phyloP scores from a whole-genome alignment of 108 stramenopile species.

The Skeletonema menzelii region DNA sequence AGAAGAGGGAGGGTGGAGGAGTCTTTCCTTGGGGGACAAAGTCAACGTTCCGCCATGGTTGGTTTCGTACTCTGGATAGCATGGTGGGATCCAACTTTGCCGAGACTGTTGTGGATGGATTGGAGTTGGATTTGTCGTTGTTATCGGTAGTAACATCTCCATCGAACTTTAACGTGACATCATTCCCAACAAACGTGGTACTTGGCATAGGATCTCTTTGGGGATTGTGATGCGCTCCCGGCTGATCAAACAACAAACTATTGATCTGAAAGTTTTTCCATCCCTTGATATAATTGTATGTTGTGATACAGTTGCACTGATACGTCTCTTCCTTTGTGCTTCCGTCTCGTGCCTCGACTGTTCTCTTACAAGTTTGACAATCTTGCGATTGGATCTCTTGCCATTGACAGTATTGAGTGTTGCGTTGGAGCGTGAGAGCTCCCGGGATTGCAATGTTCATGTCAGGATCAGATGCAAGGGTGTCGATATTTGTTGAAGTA shows the following conservation, averaged over 20 bases:
- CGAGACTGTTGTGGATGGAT: not conserved
- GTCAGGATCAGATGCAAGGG: not conserved
- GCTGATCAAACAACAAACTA: slow-evolving; percentile 39
- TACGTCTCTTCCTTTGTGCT: slow-evolving; percentile 28
- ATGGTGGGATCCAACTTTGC: slow-evolving; percentile 19
- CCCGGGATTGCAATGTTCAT: slow-evolving; percentile 20
- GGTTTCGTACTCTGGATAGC: slow-evolving; percentile 20
- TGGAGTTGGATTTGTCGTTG: not conserved
- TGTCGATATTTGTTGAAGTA: not conserved
- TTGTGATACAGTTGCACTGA: slow-evolving; percentile 35
- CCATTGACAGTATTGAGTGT: slow-evolving; percentile 41
- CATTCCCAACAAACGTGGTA: slow-evolving; percentile 14
- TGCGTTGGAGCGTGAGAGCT: slow-evolving; percentile 22
- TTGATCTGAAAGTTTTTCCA: slow-evolving; percentile 26
- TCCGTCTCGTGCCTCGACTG: slow-evolving; percentile 31
- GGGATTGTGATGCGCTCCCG: slow-evolving; percentile 47
- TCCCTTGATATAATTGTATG: slow-evolving; percentile 36
- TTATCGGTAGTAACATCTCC: not conserved
- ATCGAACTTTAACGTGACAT: slow-evolving; percentile 9
- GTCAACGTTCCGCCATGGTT: slow-evolving; percentile 30
- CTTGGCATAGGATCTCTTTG: slow-evolving; percentile 44
- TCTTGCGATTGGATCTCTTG: slow-evolving; percentile 13
- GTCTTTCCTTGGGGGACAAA: slow-evolving; percentile 16
- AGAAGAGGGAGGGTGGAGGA: slow-evolving; percentile 29
- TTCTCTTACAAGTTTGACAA: slow-evolving; percentile 31